Evolutionary conservation across 2,329 filamentous ascomycete species (phyloP), one percentile per base, ranked within the genome.

Genomic region (Curvularia sp.): DNA sequence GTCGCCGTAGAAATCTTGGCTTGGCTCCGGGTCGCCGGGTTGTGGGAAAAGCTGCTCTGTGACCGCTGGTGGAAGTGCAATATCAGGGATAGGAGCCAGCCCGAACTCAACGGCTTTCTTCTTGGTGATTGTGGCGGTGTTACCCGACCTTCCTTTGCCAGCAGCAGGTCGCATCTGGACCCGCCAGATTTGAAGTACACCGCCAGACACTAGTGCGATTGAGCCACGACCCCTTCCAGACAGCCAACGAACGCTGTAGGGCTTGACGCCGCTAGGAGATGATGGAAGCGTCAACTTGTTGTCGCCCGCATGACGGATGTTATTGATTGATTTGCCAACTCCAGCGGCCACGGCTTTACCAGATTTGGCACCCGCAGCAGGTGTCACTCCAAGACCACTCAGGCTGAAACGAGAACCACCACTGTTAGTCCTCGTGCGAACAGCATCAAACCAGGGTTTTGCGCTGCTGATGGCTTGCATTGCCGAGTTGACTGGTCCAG

Each of bases 281-380:
- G 80, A 78, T 10, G 89, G 90, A 30, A 92, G 80, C 46, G 89
- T 85, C 42, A 93, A 84, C 62, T 91, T 86, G 75, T 91, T 92
- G 72, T 92, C 90, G 10, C 88, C 88, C 0, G 86, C 90, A 67
- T 92, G 89, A 47, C 90, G 87, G 57, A 93, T 84, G 56, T 88
- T 89, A 60, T 79, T 79, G n/a, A 92, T 84, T 4, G 90, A 92
- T 72, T 87, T 88, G 72, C 87, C 91, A 61, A 93, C 88, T 46
- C 89, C 89, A 49, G 88, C 88, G 54, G 89, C 89, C 54, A 93
- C 84, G 24, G 87, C 88, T 72, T 89, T 88, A 24, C 88, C 86
- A 10, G 89, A 88, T 66, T 91, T 89, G 5, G 89, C 87, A 20
- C 78, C 77, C 22, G 71, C 77, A 30, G 77, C 75, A 41, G 78